These are phyloP conservation scores for Phyllosticta capitalensis DNA, from an alignment of 2,329 filamentous ascomycete species.

Conservation along the genomic window DNA sequence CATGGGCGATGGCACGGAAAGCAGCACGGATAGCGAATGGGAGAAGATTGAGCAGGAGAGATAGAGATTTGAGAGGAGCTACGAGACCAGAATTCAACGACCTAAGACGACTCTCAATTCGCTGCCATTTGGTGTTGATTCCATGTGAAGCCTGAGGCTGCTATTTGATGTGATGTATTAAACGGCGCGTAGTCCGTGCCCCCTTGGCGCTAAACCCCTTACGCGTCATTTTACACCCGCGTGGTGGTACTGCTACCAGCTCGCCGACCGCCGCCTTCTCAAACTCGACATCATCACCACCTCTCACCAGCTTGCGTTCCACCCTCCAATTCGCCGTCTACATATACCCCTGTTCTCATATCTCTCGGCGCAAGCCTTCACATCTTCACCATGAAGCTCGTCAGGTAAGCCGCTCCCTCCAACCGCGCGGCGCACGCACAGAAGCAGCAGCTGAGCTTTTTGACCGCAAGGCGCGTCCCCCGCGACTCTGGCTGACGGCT, in stretches of 20 bases:
- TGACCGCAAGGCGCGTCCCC: slow-evolving; percentile 20
- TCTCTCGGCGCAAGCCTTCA: not conserved
- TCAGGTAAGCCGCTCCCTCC: slow-evolving; percentile 57
- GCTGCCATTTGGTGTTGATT: not conserved
- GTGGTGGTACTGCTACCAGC: not conserved
- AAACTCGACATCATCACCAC: slow-evolving; percentile 9
- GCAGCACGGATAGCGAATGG: slow-evolving; percentile 93
- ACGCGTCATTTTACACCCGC: not conserved
- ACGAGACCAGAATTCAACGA: not conserved
- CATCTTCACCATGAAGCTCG: slow-evolving; percentile 78
- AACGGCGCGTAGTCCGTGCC: not conserved
- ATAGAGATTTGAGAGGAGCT: slow-evolving; percentile 12
- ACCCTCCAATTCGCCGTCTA: not conserved
- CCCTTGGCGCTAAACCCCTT: not conserved
- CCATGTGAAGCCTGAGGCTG: not conserved
- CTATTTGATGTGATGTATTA: not conserved
- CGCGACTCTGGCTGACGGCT: slow-evolving; percentile 16
- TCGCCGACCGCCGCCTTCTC: not conserved
- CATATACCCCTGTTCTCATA: not conserved
- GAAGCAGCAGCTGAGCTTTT: slow-evolving; percentile 38
- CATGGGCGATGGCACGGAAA: slow-evolving; percentile 42
- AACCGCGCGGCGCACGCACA: slow-evolving; percentile 16
- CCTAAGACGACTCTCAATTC: not conserved
- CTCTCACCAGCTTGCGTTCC: not conserved
- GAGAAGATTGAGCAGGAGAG: slow-evolving; percentile 66